These are phyloP conservation scores for Yamadazyma atlantica DNA, from an alignment of 1,139 yeast genomes.

Conservation along the genomic window DNA sequence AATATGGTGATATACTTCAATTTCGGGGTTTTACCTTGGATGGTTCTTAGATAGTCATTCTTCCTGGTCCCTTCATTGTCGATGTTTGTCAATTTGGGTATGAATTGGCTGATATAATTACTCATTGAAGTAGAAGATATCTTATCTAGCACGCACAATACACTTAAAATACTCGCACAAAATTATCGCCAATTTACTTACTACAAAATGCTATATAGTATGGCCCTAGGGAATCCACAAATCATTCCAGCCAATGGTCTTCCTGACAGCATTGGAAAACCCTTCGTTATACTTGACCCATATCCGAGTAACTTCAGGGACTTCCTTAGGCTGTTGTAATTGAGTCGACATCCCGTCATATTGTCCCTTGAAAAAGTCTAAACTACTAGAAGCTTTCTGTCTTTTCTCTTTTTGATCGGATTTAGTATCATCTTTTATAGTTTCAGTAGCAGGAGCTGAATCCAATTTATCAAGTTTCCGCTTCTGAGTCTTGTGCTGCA, in stretches of 20 bases:
- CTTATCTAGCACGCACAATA: too few relatives aligned
- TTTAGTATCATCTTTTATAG: constrained; percentile 21
- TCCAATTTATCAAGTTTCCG: constrained; percentile 14
- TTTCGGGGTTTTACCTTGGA: constrained; percentile 15
- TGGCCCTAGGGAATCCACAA: constrained; percentile 43
- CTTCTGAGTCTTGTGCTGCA: constrained; percentile 29
- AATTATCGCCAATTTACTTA: too few relatives aligned
- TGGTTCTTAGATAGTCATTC: constrained; percentile 15
- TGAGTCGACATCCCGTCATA: constrained; percentile 35
- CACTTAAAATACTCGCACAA: too few relatives aligned
- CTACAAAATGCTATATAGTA: neutral
- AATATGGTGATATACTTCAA: constrained; percentile 21
- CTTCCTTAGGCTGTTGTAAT: constrained; percentile 15
- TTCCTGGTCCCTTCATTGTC: constrained; percentile 6
- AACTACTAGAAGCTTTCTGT: constrained; percentile 24
- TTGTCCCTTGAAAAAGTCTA: constrained; percentile 41
- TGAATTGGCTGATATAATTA: constrained; percentile 20
- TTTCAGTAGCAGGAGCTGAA: constrained; percentile 11
- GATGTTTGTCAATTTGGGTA: constrained; percentile 17
- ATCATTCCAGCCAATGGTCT: constrained; percentile 77
- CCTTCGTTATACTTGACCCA: constrained; percentile 97
- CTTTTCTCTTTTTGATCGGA: constrained; percentile 27
- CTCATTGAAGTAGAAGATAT: constrained; percentile 13
- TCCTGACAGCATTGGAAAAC: constrained; percentile 89
- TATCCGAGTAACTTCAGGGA: constrained; percentile 42